These are phyloP conservation scores for Piloderma croceum DNA, from an alignment of 768 basidiomycete species.

Conservation along the genomic window DNA sequence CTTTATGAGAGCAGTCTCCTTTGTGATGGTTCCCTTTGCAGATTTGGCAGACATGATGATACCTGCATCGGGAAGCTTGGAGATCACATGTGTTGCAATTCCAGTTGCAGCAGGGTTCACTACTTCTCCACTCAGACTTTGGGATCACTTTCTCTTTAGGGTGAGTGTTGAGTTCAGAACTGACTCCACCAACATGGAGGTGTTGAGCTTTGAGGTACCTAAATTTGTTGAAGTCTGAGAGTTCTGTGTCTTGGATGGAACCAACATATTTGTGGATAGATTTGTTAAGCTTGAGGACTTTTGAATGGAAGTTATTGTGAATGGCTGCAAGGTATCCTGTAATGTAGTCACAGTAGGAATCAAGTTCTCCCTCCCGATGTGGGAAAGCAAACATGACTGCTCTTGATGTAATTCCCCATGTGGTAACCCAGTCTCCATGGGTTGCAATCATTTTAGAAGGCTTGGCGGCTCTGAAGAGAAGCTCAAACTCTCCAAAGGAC, in stretches of 20 bases:
- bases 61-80: too few species aligned
- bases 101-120: too few species aligned
- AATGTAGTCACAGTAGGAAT: conserved; percentile 3
- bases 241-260: background rate
- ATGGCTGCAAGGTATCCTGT: conserved; percentile 2
- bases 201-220: too few species aligned
- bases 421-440: conserved; percentile 7
- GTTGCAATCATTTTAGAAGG: conserved; percentile 5
- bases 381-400: conserved; percentile 5
- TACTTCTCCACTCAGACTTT: too few species aligned
- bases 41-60: too few species aligned
- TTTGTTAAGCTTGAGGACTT: conserved; percentile 8
- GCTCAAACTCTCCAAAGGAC: conserved; percentile 7
- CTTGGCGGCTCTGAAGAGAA: conserved; percentile 5
- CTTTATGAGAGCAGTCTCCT: too few species aligned
- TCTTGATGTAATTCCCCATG: background rate
- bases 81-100: too few species aligned
- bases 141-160: too few species aligned
- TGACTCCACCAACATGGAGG: too few species aligned
- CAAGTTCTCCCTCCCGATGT: conserved; percentile 4
- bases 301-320: background rate
- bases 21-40: too few species aligned
- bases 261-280: conserved; percentile 4
- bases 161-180: too few species aligned
- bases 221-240: conserved; percentile 5